Evolutionary conservation across 768 basidiomycete species (phyloP).

Genomic region (Hortiboletus flavorubellus): DNA sequence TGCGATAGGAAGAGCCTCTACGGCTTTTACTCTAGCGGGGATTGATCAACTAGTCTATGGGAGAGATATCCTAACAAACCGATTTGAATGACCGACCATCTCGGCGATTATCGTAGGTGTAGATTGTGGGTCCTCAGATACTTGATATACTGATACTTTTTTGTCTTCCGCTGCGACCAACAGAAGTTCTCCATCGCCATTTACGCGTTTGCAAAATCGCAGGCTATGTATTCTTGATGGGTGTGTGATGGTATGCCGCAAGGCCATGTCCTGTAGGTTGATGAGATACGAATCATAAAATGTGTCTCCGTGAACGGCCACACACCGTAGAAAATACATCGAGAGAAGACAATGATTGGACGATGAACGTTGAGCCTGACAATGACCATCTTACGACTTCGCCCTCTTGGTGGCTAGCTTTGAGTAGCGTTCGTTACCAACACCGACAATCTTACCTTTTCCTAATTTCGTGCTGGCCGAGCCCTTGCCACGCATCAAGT

Average conservation of each 20-base stretch:
- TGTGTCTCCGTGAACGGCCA: not conserved
- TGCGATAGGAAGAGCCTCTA: slow-evolving; percentile 63
- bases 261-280: slow-evolving; percentile 64
- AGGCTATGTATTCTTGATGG: slow-evolving; percentile 83
- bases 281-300: not conserved
- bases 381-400: slow-evolving; percentile 90
- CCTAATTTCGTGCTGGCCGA: slow-evolving; percentile 86
- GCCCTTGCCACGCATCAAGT: slow-evolving; percentile 92
- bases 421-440: not conserved
- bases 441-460: slow-evolving; percentile 52
- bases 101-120: slow-evolving; percentile 62
- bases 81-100: slow-evolving; percentile 79
- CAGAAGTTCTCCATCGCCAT: slow-evolving; percentile 61
- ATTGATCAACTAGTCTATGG: not conserved
- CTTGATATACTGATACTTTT: slow-evolving; percentile 73
- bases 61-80: slow-evolving; percentile 44
- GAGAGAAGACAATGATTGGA: slow-evolving; percentile 71
- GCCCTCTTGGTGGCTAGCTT: slow-evolving; percentile 55
- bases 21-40: slow-evolving; percentile 67
- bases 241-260: slow-evolving; percentile 71
- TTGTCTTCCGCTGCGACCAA: slow-evolving; percentile 90
- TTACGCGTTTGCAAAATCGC: slow-evolving; percentile 63
- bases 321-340: slow-evolving; percentile 80
- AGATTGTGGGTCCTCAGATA: slow-evolving; percentile 43
- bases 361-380: slow-evolving; percentile 72